These are phyloP conservation scores for Tolypocladium pustulatum DNA, from an alignment of 2,329 filamentous ascomycete genomes.

Conservation along the genomic window DNA sequence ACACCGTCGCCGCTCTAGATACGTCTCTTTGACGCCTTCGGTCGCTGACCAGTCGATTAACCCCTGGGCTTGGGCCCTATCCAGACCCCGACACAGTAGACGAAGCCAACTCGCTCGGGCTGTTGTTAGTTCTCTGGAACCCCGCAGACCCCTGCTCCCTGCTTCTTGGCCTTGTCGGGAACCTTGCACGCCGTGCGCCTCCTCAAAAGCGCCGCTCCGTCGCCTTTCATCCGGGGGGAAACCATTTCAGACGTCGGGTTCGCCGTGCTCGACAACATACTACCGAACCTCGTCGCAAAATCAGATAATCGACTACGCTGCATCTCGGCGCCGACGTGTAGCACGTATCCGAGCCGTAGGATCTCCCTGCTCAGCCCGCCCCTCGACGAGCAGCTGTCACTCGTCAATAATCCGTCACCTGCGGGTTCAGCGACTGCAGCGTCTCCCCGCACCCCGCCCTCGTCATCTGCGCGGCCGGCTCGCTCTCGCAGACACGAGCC, in stretches of 20 bases:
- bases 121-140: not conserved
- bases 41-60: not conserved
- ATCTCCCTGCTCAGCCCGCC: not conserved
- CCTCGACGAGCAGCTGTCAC: not conserved
- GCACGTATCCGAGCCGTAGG: not conserved
- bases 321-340: not conserved
- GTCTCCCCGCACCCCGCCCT: slow-evolving; percentile 10
- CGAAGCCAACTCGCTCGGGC: not conserved
- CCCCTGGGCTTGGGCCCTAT: not conserved
- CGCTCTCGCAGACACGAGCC: slow-evolving; percentile 3
- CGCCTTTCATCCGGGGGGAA: not conserved
- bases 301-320: not conserved
- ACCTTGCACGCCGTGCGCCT: not conserved
- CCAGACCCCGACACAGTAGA: not conserved
- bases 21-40: not conserved
- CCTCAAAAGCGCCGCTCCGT: not conserved
- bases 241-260: not conserved
- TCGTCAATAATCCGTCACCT: slow-evolving; percentile 2
- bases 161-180: not conserved
- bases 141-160: not conserved
- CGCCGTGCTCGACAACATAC: not conserved
- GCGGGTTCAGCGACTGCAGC: slow-evolving; percentile 2
- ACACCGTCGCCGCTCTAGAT: not conserved
- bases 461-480: slow-evolving; percentile 6
- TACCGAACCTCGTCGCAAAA: not conserved